Conservation (phyloP, 2,329 filamentous ascomycete genomes). For the Tolypocladium cylindrosporum region DNA sequence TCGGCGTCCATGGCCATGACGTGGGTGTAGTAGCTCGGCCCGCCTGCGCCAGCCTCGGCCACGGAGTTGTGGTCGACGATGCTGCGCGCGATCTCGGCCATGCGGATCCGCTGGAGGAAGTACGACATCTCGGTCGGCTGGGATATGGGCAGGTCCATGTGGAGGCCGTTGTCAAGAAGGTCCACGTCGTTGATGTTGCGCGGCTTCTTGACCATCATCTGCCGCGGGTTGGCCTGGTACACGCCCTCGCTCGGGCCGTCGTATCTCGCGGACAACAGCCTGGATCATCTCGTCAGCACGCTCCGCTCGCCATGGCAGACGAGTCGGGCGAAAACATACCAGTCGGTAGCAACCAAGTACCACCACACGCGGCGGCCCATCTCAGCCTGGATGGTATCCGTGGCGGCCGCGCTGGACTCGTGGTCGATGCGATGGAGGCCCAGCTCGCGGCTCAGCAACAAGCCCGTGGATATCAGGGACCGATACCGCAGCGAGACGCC, state of each 20-base stretch:
- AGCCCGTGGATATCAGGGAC: neutral
- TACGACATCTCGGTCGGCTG: neutral
- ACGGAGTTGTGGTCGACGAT: neutral
- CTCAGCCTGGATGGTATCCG: neutral
- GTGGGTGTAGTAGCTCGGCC: neutral
- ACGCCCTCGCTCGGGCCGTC: neutral
- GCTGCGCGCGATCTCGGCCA: neutral
- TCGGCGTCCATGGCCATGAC: neutral
- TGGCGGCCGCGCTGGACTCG: neutral
- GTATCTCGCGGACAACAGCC: neutral
- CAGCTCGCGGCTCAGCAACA: neutral
- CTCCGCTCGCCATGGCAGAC: neutral
- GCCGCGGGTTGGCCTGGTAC: neutral
- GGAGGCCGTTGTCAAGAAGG: neutral
- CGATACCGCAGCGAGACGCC: neutral
- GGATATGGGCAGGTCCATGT: neutral
- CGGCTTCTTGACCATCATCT: constrained; percentile 1
- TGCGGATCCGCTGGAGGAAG: neutral
- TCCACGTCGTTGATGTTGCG: constrained; percentile 1
- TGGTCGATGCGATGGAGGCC: neutral
- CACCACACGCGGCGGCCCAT: neutral
- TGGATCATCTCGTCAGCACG: neutral
- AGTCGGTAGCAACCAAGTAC: neutral
- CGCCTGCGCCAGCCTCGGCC: neutral
- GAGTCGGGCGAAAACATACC: neutral